These are phyloP conservation scores for Trichoderma oligosporum DNA, from an alignment of 2,329 filamentous ascomycete genomes.

Conservation along the genomic window DNA sequence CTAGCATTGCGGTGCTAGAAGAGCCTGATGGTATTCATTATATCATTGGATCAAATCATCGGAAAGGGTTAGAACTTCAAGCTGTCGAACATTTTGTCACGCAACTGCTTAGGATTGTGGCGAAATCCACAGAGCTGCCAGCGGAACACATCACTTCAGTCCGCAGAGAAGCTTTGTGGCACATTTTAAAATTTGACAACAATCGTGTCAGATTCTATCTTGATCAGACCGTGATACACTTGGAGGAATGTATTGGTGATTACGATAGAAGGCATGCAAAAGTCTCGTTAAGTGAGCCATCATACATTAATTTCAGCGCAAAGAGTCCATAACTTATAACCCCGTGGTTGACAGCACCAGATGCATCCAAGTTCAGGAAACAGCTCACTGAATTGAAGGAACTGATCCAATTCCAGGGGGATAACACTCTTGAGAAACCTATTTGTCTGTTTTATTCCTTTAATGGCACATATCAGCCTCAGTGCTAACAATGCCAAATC, in stretches of 20 bases:
- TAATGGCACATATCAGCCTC: accelerated
- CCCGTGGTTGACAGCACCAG: neutral
- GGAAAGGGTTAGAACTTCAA: neutral
- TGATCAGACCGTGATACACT: neutral
- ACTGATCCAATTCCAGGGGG: neutral
- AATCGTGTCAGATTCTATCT: slow-evolving; percentile 23
- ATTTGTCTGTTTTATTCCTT: neutral
- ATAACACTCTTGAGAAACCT: neutral
- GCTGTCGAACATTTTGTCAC: slow-evolving; percentile 16
- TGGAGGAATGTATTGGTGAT: slow-evolving; percentile 20
- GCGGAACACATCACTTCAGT: accelerated
- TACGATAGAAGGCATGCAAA: neutral
- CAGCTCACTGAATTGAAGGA: neutral
- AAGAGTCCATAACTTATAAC: no score
- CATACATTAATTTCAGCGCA: no score
- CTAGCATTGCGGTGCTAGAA: slow-evolving; percentile 31
- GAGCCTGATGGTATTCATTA: slow-evolving; percentile 29
- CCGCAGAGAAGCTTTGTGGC: slow-evolving; percentile 1
- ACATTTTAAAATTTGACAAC: slow-evolving; percentile 26
- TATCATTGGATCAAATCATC: slow-evolving; percentile 32
- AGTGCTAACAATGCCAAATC: neutral
- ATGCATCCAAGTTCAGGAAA: neutral
- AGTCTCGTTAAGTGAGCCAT: neutral
- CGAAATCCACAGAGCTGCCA: neutral
- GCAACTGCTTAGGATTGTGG: slow-evolving; percentile 20